These are phyloP conservation scores for Phytophthora cryptogea DNA, from an alignment of 352 stramenopile species.

Conservation along the genomic window DNA sequence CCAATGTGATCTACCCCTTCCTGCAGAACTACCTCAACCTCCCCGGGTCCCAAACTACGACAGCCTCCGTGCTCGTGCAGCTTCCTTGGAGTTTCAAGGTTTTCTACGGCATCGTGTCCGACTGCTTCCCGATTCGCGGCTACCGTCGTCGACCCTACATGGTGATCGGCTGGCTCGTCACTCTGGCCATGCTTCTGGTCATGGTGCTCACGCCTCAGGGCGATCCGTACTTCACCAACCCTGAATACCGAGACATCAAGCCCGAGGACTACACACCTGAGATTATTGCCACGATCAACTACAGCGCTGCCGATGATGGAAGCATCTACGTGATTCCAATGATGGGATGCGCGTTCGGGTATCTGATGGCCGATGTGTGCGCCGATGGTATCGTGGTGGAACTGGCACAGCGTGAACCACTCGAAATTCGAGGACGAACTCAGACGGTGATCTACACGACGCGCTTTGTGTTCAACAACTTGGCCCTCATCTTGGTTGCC, in stretches of 20 bases:
- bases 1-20: conserved; percentile 58
- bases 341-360: conserved; percentile 51
- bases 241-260: conserved; percentile 39
- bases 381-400: conserved; percentile 58
- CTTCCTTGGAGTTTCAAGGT: conserved; percentile 71
- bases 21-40: conserved; percentile 67
- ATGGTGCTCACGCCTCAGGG: conserved; percentile 43
- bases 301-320: conserved; percentile 36
- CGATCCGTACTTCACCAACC: conserved; percentile 46
- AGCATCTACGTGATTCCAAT: conserved; percentile 50
- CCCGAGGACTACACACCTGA: conserved; percentile 46
- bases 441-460: conserved; percentile 61
- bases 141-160: conserved; percentile 63
- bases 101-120: conserved; percentile 63
- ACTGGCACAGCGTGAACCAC: conserved; percentile 50
- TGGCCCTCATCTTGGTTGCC: conserved; percentile 44
- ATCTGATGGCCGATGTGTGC: conserved; percentile 53
- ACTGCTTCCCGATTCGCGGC: conserved; percentile 60
- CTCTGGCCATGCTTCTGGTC: conserved; percentile 41
- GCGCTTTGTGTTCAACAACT: conserved; percentile 40
- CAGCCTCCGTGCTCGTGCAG: conserved; percentile 46
- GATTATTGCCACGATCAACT: conserved; percentile 46
- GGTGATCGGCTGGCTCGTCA: conserved; percentile 52
- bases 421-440: conserved; percentile 44
- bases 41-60: conserved; percentile 44